A percentile compares a stretch with the other conserved stretches of the same genome.
Evolutionary conservation across 768 basidiomycete genomes (phyloP).

Genomic region (Tephrocybe sp.): DNA sequence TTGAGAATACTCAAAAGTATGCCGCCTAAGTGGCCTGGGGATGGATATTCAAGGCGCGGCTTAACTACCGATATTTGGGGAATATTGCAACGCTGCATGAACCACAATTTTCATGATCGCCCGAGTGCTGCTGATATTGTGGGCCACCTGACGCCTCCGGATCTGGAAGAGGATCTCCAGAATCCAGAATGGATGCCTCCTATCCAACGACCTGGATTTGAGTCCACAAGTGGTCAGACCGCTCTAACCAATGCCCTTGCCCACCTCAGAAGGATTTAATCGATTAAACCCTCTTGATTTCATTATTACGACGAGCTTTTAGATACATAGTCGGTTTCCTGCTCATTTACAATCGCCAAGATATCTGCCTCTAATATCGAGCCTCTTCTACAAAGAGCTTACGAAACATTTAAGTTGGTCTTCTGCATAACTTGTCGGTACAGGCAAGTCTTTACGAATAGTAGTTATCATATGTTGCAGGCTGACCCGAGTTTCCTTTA

Average conservation of each 20-base stretch:
- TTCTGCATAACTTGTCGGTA: no score
- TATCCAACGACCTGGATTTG: slow-evolving; percentile 2
- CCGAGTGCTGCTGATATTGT: neutral
- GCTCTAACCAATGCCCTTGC: neutral
- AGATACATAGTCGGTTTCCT: no score
- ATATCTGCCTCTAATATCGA: no score
- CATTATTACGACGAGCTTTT: no score
- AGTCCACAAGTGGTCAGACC: neutral
- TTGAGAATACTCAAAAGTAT: neutral
- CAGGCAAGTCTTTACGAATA: no score
- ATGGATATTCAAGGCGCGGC: neutral
- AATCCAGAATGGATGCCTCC: neutral
- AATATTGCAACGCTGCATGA: neutral
- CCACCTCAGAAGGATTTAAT: neutral
- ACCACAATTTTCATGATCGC: neutral
- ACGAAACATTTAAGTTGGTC: no score
- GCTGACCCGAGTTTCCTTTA: no score
- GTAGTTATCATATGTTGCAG: no score
- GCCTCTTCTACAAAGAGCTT: no score
- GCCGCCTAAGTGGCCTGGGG: neutral
- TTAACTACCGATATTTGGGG: neutral
- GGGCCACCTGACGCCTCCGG: neutral
- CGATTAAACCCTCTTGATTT: no score
- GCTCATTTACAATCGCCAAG: no score
- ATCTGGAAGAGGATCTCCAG: neutral